Base-by-base conservation (phyloP, 257 asterid species). In the Solanum neorickii region DNA sequence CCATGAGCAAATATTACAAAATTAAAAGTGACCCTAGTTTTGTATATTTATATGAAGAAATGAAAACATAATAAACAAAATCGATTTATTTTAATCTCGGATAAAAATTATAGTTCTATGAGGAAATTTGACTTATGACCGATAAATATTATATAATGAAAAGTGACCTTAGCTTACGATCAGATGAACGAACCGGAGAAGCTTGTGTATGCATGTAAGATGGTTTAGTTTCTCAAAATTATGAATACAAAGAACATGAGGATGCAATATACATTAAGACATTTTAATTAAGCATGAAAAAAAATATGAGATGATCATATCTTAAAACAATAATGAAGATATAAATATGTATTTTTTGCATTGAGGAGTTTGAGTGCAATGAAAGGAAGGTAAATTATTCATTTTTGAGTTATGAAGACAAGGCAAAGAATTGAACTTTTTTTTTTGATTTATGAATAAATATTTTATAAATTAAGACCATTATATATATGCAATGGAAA, bases 311-410 rank as follows among this genome's bases (percentile, higher is more conserved):
- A 23, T n/a, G 33, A 69, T 75, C 23, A 46, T 42, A 20, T 86
- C 18, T 83, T 88, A 76, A 76, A 33, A 13, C 20, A 39, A 62
- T 80, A 31, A 60, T 39, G 3, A 20, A 82, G 23, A 85, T 27
- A 84, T 65, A n/a, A 80, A 66, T 82, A 85, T 90, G 92, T 73
- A 82, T 83, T 76, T 76, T 29, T 49, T 80, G 62, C 74, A 56
- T 35, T 46, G 66, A 73, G 52, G 52, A 29, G 83, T 86, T 91
- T 88, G 82, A 92, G 93, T 92, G 56, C 33, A 82, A 86, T 87
- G 74, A 35, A 91, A 91, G 98, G 12, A 90, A 94, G 85, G 91
- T 89, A 69, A 87, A 69, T 88, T 88, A 78, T 86, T 87, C 87
- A 87, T 68, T 69, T 88, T 39, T 75, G 27, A 60, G 65, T 46